Evolutionary conservation across 805 yeast genomes (phyloP).

Genomic region (Metschnikowia matae): DNA sequence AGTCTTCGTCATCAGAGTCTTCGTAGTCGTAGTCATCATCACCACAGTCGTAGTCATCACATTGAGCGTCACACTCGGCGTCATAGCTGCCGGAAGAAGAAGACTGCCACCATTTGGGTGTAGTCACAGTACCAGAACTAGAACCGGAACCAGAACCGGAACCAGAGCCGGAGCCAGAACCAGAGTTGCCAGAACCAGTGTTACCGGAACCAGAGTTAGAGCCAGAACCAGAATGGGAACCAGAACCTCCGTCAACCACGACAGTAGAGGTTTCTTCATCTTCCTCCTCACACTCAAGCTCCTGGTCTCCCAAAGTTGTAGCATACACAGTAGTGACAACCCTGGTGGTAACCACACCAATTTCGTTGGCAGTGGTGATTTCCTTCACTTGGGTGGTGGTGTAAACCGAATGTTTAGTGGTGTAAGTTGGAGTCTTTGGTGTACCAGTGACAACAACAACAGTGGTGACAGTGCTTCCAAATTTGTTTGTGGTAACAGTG

Average conservation of each 20-base stretch:
- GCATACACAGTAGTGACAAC: constrained; percentile 11
- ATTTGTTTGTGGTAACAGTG: constrained; percentile 2
- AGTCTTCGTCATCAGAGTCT: constrained; percentile 15
- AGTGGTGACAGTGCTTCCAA: constrained; percentile 4
- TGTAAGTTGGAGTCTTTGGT: constrained; percentile 2
- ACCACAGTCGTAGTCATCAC: constrained; percentile 17
- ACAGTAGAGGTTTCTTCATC: constrained; percentile 6
- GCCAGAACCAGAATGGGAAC: constrained; percentile 2
- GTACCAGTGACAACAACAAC: constrained; percentile 4
- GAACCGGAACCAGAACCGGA: not conserved
- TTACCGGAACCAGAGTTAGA: not conserved
- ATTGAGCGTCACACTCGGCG: constrained; percentile 14
- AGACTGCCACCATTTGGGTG: constrained; percentile 15
- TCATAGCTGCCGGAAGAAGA: constrained; percentile 12
- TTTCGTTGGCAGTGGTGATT: constrained; percentile 10
- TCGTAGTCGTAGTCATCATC: constrained; percentile 17
- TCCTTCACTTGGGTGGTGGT: constrained; percentile 9
- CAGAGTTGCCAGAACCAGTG: constrained; percentile 4
- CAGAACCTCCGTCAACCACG: constrained; percentile 5
- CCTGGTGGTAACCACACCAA: constrained; percentile 11
- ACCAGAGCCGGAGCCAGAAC: not conserved
- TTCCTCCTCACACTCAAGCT: constrained; percentile 14
- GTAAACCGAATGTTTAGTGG: constrained; percentile 4
- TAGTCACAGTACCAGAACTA: constrained; percentile 4
- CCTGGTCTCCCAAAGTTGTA: constrained; percentile 10